Base-by-base conservation (phyloP, 345 rosid species). In the Pugionium dolabratum region DNA sequence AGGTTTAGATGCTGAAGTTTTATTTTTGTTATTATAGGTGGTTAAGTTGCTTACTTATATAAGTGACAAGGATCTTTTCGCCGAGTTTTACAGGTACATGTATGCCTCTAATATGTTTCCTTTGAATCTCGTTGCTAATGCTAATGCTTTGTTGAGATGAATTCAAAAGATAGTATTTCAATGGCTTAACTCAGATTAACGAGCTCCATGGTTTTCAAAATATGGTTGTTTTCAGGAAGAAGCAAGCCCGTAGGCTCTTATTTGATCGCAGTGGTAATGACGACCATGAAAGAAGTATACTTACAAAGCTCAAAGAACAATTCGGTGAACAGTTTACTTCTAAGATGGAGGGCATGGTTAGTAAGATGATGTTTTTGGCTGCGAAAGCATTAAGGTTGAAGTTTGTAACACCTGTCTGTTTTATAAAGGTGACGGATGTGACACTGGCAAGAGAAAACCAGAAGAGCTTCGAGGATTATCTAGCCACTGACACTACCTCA, bases 361-460 rank as follows among this genome's bases (percentile, higher is more conserved):
- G 84, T 69, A 56, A 11, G 63, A 39, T 52, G 67, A 11, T 31
- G 37, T n/a, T 51, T 35, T 18, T 18, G 18, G 18, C 18, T 18
- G 18, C 18, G 18, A 18, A 18, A 18, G 18, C 18, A 18, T 18
- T 18, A 18, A 18, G 18, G 18, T 49, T 27, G 43, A 36, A 8
- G 10, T 43, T 41, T 48, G 58, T 11, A 27, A 50, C 62, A 1
- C 18, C 18, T 37, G 27, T 31, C 75, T 71, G 36, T 74, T 18
- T 18, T 18, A 18, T 55, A 26, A 80, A 91, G 96, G 94, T 88
- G 26, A 89, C 85, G 0, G 96, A 91, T 82, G 74, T 87, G 79
- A 89, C 89, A 2, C 55, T 91, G 75, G 98, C 98, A 6, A 89
- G 79, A 81, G 98, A 91, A 54, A 87, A 89, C 39, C 98, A 91